Percentiles rank a stretch among this genome's conserved stretches.
Evolutionary conservation across 306 rosid genomes (phyloP).

Genomic region (Ziziphus jujuba): DNA sequence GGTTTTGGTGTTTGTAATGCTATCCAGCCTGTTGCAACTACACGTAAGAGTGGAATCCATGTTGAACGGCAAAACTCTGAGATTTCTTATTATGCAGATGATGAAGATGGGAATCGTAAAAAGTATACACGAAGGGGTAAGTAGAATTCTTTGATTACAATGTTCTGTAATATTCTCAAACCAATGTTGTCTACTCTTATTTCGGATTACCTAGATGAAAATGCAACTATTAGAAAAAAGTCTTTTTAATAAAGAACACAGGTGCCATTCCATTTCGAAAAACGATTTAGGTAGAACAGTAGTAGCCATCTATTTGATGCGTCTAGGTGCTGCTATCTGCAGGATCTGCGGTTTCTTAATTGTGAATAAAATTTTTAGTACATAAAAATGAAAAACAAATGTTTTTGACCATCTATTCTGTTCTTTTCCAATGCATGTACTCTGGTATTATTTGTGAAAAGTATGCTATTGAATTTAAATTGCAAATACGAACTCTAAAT

Average conservation of each 20-base stretch:
- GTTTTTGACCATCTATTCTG: not conserved
- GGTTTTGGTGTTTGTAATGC: constrained; percentile 26
- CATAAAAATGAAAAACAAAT: not conserved
- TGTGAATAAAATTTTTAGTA: not conserved
- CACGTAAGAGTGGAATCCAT: constrained; percentile 73
- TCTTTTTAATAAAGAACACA: not conserved
- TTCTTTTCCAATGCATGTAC: not conserved
- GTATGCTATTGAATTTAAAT: constrained; percentile 24
- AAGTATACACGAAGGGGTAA: constrained; percentile 88
- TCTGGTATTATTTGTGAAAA: constrained; percentile 20
- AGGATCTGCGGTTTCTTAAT: not conserved
- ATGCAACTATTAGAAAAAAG: not conserved
- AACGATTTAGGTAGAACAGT: not conserved
- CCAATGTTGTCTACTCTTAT: not conserved
- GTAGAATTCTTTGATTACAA: constrained; percentile 5
- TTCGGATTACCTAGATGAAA: constrained; percentile 1
- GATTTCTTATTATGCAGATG: constrained; percentile 89
- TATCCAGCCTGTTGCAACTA: constrained; percentile 91
- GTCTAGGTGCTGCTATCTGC: not conserved
- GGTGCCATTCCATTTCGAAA: not conserved
- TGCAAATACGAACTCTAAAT: constrained; percentile 10
- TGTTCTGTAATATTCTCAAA: not conserved
- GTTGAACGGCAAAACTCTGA: constrained; percentile 85
- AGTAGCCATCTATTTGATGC: not conserved
- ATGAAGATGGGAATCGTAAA: constrained; percentile 81